Percentiles rank a stretch among this genome's conserved stretches.
Conservation (phyloP, 768 basidiomycete species). For the Xerocomellus intermedius region DNA sequence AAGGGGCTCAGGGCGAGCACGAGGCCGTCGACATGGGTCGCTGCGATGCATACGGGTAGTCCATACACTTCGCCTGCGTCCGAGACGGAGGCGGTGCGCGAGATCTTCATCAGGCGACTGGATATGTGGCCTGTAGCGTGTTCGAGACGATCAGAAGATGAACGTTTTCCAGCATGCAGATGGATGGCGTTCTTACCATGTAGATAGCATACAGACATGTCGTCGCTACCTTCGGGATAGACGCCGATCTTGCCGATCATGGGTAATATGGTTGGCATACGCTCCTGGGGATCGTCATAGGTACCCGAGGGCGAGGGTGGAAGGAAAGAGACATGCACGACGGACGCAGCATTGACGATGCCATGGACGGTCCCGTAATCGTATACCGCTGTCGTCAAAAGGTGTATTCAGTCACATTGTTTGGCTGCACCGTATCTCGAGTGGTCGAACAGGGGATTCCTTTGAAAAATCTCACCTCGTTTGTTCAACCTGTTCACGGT, state of each 20-base stretch:
- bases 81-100: not conserved
- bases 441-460: not conserved
- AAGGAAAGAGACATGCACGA: slow-evolving; percentile 25
- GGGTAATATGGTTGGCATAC: slow-evolving; percentile 22
- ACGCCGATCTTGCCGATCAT: slow-evolving; percentile 27
- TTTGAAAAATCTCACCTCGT: slow-evolving; percentile 13
- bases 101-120: slow-evolving; percentile 29
- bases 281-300: slow-evolving; percentile 10
- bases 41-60: slow-evolving; percentile 23
- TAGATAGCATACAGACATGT: slow-evolving; percentile 18
- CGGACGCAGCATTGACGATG: slow-evolving; percentile 23
- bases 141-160: not conserved
- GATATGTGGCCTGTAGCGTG: slow-evolving; percentile 16
- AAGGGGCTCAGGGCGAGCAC: slow-evolving; percentile 25
- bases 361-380: slow-evolving; percentile 22
- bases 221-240: slow-evolving; percentile 12
- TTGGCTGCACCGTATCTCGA: not conserved
- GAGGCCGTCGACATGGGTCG: slow-evolving; percentile 25
- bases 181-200: slow-evolving; percentile 12
- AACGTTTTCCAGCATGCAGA: too few relatives aligned
- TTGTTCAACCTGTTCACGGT: slow-evolving; percentile 27
- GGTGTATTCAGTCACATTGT: not conserved
- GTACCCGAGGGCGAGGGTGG: slow-evolving; percentile 14
- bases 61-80: not conserved
- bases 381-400: slow-evolving; percentile 15